Evolutionary conservation across 2,329 filamentous ascomycete species (phyloP).

Genomic region (Orbilia javanica): DNA sequence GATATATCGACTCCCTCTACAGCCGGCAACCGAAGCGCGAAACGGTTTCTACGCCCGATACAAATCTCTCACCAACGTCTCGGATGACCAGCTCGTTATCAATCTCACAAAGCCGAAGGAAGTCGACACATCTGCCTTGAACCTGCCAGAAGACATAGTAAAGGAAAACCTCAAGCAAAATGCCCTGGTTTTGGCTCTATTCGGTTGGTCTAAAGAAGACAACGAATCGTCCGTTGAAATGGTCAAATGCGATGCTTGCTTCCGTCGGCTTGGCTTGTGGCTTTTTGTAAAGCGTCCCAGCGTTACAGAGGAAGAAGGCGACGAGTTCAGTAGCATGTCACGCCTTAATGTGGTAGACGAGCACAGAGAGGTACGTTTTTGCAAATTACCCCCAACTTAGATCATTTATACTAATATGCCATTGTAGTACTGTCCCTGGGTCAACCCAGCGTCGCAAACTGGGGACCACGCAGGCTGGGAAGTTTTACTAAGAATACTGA

Average conservation of each 20-base stretch:
- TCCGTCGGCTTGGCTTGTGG: constrained; percentile 90
- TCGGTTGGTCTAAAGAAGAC: constrained; percentile 78
- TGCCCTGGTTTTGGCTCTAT: constrained; percentile 77
- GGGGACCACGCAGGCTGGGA: constrained; percentile 67
- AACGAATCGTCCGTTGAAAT: constrained; percentile 69
- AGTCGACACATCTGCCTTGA: constrained; percentile 53
- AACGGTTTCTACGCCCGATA: constrained; percentile 66
- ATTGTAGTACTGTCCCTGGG: constrained; percentile 79
- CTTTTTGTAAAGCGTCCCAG: constrained; percentile 85
- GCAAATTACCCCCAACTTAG: not conserved
- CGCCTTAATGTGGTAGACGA: constrained; percentile 77
- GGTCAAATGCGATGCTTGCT: constrained; percentile 84
- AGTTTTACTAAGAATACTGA: constrained; percentile 66
- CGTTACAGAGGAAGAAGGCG: constrained; percentile 69
- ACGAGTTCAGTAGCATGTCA: constrained; percentile 74
- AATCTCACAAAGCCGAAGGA: constrained; percentile 62
- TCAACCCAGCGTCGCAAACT: constrained; percentile 73
- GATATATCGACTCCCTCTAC: constrained; percentile 73
- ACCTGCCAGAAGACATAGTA: constrained; percentile 59
- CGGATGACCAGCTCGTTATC: constrained; percentile 66
- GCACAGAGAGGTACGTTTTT: constrained; percentile 73
- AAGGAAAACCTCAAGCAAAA: constrained; percentile 69
- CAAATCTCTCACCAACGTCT: constrained; percentile 69
- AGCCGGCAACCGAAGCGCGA: constrained; percentile 64
- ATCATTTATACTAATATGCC: constrained; percentile 23